These are phyloP conservation scores for Neocallimastix lanati DNA, from an alignment of 192 early-diverging fungal genomes.

Conservation along the genomic window DNA sequence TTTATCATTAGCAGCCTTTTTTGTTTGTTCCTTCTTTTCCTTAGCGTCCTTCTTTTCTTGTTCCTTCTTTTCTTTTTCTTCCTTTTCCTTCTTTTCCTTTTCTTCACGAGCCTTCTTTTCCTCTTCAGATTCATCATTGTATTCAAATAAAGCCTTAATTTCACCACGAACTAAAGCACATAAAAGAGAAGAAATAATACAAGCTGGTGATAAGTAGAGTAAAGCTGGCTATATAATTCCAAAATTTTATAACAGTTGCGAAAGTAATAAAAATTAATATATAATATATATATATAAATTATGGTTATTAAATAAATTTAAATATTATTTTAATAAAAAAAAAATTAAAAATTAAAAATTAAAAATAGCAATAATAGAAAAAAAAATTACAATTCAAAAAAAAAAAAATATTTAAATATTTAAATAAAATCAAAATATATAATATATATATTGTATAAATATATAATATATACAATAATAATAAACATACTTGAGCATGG, in stretches of 20 bases:
- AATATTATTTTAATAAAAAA: no score
- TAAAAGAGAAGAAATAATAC: slow-evolving; percentile 64
- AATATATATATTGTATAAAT: no score
- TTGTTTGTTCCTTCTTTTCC: slow-evolving; percentile 1
- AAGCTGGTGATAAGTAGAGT: slow-evolving; percentile 90
- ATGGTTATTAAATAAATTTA: no score
- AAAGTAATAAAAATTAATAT: no score
- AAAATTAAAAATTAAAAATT: no score
- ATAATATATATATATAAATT: no score
- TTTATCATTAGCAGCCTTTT: not conserved
- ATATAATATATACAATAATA: no score
- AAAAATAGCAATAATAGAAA: no score
- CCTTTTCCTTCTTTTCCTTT: slow-evolving; percentile 19
- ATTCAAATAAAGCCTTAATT: slow-evolving; percentile 41
- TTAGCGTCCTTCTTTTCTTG: slow-evolving; percentile 1
- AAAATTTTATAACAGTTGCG: no score
- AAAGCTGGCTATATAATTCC: slow-evolving; percentile 68
- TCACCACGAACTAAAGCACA: slow-evolving; percentile 42
- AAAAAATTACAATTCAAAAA: no score
- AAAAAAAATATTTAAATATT: no score
- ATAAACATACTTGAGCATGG: slow-evolving; percentile 54
- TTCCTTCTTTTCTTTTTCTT: slow-evolving; percentile 11
- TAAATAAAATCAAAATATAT: no score
- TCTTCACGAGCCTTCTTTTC: slow-evolving; percentile 22
- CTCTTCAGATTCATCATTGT: slow-evolving; percentile 32